A percentile compares a stretch with the other conserved stretches of the same genome.
These are phyloP conservation scores for Lachnellula cervina DNA, from an alignment of 2,329 filamentous ascomycete species.

Conservation along the genomic window DNA sequence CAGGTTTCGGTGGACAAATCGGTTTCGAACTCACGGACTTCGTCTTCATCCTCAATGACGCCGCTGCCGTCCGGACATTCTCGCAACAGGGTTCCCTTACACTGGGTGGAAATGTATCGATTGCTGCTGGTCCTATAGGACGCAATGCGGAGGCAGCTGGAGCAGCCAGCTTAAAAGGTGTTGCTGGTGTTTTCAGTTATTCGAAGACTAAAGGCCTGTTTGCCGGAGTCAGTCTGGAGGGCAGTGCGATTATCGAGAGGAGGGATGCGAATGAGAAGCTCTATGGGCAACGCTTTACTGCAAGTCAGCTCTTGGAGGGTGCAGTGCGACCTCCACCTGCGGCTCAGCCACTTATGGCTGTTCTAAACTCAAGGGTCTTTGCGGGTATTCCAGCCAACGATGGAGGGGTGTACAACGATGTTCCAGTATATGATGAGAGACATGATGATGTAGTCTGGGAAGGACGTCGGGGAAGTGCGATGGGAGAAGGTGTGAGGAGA, in stretches of 20 bases:
- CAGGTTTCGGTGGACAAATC: conserved; percentile 80
- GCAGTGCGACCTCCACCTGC: conserved; percentile 72
- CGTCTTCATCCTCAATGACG: conserved; percentile 96
- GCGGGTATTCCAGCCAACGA: conserved; percentile 53
- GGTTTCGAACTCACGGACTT: conserved; percentile 89
- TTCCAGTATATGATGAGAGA: conserved; percentile 78
- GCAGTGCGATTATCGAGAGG: conserved; percentile 86
- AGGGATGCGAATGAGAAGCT: conserved; percentile 96
- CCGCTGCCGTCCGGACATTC: conserved; percentile 84
- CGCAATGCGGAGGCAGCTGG: conserved; percentile 95
- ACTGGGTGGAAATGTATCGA: conserved; percentile 90
- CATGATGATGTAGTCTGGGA: conserved; percentile 85
- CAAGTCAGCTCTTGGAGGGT: conserved; percentile 75
- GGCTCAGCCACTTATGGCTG: conserved; percentile 76
- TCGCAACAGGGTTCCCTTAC: conserved; percentile 88
- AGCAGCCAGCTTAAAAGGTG: conserved; percentile 81
- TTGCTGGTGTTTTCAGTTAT: conserved; percentile 93
- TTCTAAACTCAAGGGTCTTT: conserved; percentile 83
- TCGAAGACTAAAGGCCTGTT: conserved; percentile 97
- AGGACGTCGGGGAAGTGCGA: conserved; percentile 63
- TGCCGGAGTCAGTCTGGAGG: conserved; percentile 90
- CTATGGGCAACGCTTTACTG: conserved; percentile 78
- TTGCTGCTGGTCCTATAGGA: conserved; percentile 89
- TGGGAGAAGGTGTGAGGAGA: conserved; percentile 59
- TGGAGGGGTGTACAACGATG: conserved; percentile 86